Evolutionary conservation across 768 basidiomycete genomes (phyloP).

Genomic region (Butyriboletus loyo): DNA sequence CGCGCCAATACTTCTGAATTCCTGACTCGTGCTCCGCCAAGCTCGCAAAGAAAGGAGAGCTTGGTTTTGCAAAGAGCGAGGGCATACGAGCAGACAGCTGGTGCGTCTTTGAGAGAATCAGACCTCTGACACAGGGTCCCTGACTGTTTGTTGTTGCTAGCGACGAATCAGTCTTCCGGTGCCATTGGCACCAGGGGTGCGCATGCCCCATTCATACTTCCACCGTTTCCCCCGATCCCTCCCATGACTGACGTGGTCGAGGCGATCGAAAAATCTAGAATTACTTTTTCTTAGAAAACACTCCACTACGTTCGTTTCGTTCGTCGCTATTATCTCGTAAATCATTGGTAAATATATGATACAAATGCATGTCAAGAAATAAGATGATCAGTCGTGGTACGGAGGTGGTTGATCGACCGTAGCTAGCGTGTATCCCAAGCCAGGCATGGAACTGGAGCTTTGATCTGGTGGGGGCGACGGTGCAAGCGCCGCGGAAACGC

Average conservation of each 20-base stretch:
- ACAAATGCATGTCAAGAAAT: neutral
- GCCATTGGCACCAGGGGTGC: neutral
- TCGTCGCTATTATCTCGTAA: neutral
- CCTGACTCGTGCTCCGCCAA: slow-evolving; percentile 4
- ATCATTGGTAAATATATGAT: slow-evolving; percentile 3
- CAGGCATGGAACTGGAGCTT: slow-evolving; percentile 21
- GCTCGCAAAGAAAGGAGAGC: slow-evolving; percentile 20
- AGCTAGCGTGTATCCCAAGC: slow-evolving; percentile 19
- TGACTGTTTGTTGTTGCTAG: slow-evolving; percentile 1
- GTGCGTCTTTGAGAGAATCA: slow-evolving; percentile 7
- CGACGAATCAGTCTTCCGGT: neutral
- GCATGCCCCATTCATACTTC: slow-evolving; percentile 37
- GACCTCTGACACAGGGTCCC: neutral
- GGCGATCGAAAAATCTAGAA: slow-evolving; percentile 9
- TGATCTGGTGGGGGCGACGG: neutral
- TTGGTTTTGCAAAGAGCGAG: slow-evolving; percentile 30
- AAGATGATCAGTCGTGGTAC: slow-evolving; percentile 10
- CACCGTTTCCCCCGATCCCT: slow-evolving; percentile 34
- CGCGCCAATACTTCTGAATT: slow-evolving; percentile 5
- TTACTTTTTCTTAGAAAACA: neutral
- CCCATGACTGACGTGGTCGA: slow-evolving; percentile 23
- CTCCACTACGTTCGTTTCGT: neutral
- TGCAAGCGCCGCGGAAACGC: neutral
- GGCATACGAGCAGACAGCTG: slow-evolving; percentile 26
- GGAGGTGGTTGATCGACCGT: slow-evolving; percentile 17